Base-by-base conservation (phyloP, 2,329 filamentous ascomycete genomes). In the Alternaria dauci region DNA sequence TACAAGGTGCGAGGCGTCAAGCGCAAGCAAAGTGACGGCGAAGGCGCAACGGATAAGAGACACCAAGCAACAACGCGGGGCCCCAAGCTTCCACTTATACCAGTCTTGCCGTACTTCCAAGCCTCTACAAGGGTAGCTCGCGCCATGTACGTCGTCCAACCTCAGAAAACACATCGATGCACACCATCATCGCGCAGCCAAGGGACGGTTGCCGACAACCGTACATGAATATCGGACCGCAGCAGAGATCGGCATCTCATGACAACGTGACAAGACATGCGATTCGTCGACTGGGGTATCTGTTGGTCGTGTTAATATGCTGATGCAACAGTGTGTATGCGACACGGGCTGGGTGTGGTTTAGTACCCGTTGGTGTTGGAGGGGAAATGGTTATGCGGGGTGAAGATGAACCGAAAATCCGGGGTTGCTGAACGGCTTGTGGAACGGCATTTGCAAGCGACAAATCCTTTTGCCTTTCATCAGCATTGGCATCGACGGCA, bases 51-150 rank as follows among this genome's bases (percentile, higher is more conserved):
- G 55, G 55, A 38, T 58, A 59, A 59, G 52, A 59, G 32, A 50
- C 46, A 51, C 52, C 46, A 56, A 59, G 57, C 52, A 59, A 56
- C 32, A 39, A 23, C 18, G 39, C 57, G n/a, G 38, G 57, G 52
- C 18, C 57, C 47, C 58, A 69, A 59, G 61, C 58, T 60, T 61
- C 58, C 59, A 54, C 51, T 70, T 68, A 66, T 63, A 55, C 52
- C 41, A 66, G 63, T 62, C 65, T 68, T 68, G 48, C 59, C 30
- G 52, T 25, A 43, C 28, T 26, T 18, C 25, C 20, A 30, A 51
- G 52, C 36, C 42, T 28, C 6, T 6, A 20, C 39, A 6, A 26
- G 50, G 55, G 26, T 56, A 44, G 25, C 30, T 54, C 34, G 46
- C 58, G 60, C 65, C 65, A 55, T 64, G 26, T 63, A 55, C 60